These are phyloP conservation scores for Solidago caesia DNA, from an alignment of 129 eudicot species.

Conservation along the genomic window DNA sequence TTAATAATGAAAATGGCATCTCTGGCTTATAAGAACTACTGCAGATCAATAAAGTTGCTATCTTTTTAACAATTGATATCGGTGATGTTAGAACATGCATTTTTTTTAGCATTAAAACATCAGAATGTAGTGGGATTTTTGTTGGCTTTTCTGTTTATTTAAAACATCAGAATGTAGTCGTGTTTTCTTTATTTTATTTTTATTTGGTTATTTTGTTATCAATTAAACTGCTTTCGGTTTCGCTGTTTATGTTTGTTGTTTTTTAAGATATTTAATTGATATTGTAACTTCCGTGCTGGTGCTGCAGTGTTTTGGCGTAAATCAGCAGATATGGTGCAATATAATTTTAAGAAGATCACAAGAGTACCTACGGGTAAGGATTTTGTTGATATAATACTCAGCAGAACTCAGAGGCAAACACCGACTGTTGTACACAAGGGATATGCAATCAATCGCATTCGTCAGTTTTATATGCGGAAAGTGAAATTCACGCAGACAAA, in stretches of 20 bases:
- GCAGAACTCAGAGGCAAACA: conserved; percentile 87
- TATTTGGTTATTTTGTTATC: neutral
- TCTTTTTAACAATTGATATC: neutral
- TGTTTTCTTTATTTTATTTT: neutral
- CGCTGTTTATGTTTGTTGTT: neutral
- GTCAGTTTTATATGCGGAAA: conserved; percentile 86
- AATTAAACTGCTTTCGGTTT: neutral
- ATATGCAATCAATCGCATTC: conserved; percentile 78
- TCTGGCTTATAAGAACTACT: no score
- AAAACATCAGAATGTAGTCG: neutral
- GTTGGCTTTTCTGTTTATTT: neutral
- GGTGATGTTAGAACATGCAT: neutral
- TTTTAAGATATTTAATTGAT: conserved; percentile 6
- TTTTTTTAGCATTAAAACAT: neutral
- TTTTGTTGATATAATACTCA: conserved; percentile 73
- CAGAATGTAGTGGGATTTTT: neutral
- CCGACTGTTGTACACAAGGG: conserved; percentile 97
- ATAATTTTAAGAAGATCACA: conserved; percentile 85
- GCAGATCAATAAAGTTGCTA: neutral
- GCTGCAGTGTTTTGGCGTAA: conserved; percentile 30
- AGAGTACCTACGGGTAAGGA: conserved; percentile 91
- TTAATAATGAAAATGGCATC: no score
- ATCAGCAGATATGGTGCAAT: conserved; percentile 72
- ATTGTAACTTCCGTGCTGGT: conserved; percentile 14
- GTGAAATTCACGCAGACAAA: conserved; percentile 80